Conservation (phyloP, 495 filamentous ascomycete species). For the Durotheca rogersii region DNA sequence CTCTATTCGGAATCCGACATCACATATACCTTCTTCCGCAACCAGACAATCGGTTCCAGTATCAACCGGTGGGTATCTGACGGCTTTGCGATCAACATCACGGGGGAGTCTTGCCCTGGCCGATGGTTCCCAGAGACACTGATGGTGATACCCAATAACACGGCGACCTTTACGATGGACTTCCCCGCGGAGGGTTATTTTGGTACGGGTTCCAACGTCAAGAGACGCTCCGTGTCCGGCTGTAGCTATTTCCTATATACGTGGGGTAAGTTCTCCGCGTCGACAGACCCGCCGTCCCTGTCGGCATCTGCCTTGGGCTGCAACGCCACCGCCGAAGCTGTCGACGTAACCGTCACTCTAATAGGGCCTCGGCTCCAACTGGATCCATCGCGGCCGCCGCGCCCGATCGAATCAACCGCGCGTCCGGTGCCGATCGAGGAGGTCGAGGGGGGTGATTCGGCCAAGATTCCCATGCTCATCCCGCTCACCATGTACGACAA, state of each 20-base stretch:
- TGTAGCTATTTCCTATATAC: conserved; percentile 18
- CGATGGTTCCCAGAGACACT: not conserved
- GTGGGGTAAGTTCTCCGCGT: conserved; percentile 19
- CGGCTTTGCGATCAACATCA: not conserved
- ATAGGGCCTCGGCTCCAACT: conserved; percentile 20
- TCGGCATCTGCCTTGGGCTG: conserved; percentile 20
- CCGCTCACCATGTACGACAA: not conserved
- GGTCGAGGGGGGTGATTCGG: too few relatives aligned
- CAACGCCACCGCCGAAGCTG: conserved; percentile 21
- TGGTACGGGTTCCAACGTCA: conserved; percentile 6
- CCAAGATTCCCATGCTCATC: too few relatives aligned
- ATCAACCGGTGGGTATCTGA: not conserved
- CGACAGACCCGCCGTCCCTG: not conserved
- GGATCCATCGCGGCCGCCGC: conserved; percentile 11
- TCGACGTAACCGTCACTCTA: conserved; percentile 22
- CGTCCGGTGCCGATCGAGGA: not conserved
- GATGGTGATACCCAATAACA: not conserved
- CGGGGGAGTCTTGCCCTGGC: not conserved
- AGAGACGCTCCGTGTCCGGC: conserved; percentile 3
- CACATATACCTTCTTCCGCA: conserved; percentile 3
- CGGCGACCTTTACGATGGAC: conserved; percentile 4
- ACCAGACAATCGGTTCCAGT: not conserved
- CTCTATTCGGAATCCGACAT: conserved; percentile 20
- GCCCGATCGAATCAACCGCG: conserved; percentile 14
- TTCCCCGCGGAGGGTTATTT: not conserved